Percentiles rank a stretch among this genome's conserved stretches.
Conservation (phyloP, 139 green algal species). For the Asterochloris erici region DNA sequence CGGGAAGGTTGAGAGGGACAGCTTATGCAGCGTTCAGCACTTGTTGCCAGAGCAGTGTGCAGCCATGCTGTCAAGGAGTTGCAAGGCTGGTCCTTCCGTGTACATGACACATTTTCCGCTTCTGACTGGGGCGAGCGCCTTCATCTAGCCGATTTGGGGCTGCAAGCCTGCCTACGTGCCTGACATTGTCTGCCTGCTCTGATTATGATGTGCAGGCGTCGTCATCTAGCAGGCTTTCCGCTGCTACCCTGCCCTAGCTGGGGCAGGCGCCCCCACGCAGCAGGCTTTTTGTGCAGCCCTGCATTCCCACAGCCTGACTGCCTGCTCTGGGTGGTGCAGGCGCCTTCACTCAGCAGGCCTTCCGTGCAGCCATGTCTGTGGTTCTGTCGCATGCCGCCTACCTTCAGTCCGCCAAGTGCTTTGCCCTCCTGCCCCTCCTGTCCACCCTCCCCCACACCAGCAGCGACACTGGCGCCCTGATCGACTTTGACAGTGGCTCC, state of each 20-base stretch:
- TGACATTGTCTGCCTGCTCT: background rate
- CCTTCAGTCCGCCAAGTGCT: conserved; percentile 80
- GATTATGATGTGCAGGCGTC: background rate
- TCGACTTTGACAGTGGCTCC: conserved; percentile 74
- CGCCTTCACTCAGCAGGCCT: conserved; percentile 30
- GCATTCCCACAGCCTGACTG: background rate
- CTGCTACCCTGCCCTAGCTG: background rate
- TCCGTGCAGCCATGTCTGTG: conserved; percentile 76
- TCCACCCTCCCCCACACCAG: conserved; percentile 47
- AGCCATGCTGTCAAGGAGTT: background rate
- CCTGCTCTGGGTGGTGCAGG: background rate
- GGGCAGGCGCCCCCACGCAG: background rate
- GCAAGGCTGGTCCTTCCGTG: background rate
- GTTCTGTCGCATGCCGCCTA: conserved; percentile 76
- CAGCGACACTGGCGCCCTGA: conserved; percentile 36
- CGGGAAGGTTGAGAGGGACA: background rate
- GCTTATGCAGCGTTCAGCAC: too few species aligned
- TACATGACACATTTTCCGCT: too few species aligned
- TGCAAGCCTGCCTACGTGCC: too few species aligned
- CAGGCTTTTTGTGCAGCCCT: background rate
- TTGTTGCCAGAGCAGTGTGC: background rate
- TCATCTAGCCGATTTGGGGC: too few species aligned
- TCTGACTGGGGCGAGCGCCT: too few species aligned
- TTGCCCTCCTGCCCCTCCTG: conserved; percentile 85
- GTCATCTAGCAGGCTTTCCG: background rate